A percentile compares a stretch with the other conserved stretches of the same genome.
Conservation (phyloP, 257 asterid genomes). For the Solanum pimpinellifolium region DNA sequence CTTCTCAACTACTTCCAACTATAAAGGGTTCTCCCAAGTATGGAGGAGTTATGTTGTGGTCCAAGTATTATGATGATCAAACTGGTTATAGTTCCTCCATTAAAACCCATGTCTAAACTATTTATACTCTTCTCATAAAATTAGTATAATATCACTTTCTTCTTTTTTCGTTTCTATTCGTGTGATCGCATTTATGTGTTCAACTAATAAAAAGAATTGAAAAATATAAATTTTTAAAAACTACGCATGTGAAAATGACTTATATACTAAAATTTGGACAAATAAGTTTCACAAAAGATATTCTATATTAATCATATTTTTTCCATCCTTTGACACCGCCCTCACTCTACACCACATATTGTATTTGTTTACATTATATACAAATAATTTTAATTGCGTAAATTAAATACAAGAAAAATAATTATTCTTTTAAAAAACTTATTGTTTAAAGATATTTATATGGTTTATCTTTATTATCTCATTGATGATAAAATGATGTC, state of each 20-base stretch:
- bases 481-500: not conserved
- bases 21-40: conserved; percentile 4
- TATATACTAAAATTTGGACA: fast-evolving
- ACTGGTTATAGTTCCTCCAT: conserved; percentile 12
- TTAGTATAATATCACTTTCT: not conserved
- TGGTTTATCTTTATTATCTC: not conserved
- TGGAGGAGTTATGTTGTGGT: conserved; percentile 22
- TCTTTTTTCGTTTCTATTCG: not conserved
- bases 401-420: not conserved
- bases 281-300: not conserved
- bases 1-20: conserved; percentile 7
- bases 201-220: no score
- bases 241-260: not conserved
- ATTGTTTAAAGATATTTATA: not conserved
- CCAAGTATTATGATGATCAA: conserved; percentile 19
- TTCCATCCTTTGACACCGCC: fast-evolving
- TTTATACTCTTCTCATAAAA: not conserved
- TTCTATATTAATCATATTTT: not conserved
- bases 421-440: no score
- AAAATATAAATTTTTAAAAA: not conserved
- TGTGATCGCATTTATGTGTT: not conserved
- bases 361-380: not conserved
- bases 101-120: conserved; percentile 4
- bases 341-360: not conserved
- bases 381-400: not conserved